Percentiles rank a stretch among this genome's conserved stretches.
Evolutionary conservation across 345 rosid species (phyloP).

Genomic region (Salix brachista): DNA sequence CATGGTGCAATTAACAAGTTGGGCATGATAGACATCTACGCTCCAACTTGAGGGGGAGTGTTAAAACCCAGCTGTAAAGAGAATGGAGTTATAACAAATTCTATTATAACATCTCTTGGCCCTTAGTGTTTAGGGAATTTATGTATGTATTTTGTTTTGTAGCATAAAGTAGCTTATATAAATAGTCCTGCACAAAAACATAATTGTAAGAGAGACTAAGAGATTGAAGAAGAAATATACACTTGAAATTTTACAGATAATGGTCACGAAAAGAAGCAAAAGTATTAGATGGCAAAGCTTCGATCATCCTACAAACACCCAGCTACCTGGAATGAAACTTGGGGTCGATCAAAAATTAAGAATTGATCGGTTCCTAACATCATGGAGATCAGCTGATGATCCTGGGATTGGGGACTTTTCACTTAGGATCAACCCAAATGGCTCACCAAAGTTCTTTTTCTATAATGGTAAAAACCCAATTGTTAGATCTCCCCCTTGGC

Average conservation of each 20-base stretch:
- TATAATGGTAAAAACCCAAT: neutral
- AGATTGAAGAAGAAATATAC: neutral
- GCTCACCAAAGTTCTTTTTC: neutral
- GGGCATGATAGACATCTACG: too few relatives aligned
- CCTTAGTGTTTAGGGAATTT: too few relatives aligned
- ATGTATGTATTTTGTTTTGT: too few relatives aligned
- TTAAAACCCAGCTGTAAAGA: too few relatives aligned
- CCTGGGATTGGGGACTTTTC: neutral
- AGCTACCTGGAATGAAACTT: neutral
- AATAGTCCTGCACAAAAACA: too few relatives aligned
- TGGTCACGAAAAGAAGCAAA: neutral
- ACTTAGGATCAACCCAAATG: neutral
- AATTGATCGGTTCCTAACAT: neutral
- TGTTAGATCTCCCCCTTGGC: neutral
- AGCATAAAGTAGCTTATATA: neutral
- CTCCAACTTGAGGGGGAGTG: too few relatives aligned
- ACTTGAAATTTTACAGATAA: neutral
- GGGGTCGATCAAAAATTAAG: neutral
- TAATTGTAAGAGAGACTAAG: too few relatives aligned
- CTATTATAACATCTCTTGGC: too few relatives aligned
- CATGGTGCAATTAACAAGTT: too few relatives aligned
- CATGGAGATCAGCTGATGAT: neutral
- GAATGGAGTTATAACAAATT: too few relatives aligned
- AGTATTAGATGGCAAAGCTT: neutral
- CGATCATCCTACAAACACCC: neutral